Evolutionary conservation across 345 rosid genomes (phyloP).

Genomic region (Acer campestre): DNA sequence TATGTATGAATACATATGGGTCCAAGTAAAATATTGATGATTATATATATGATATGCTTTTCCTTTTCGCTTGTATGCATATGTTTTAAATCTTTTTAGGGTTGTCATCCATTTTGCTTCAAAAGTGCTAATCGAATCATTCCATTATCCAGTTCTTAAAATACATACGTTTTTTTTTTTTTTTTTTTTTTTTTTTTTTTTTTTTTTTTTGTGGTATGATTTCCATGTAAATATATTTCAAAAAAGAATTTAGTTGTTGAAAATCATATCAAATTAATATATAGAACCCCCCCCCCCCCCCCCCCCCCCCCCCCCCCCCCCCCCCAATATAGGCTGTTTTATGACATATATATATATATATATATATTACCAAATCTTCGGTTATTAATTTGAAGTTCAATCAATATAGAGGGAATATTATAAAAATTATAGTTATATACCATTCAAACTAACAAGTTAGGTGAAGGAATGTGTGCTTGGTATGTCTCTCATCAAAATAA

Average conservation of each 20-base stretch:
- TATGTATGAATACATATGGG: not conserved
- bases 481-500: no score
- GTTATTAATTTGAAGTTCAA: not conserved
- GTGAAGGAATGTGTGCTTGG: no score
- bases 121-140: slow-evolving; percentile 36
- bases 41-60: slow-evolving; percentile 9
- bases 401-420: not conserved
- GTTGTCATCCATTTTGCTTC: slow-evolving; percentile 35
- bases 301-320: no score
- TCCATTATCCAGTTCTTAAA: slow-evolving; percentile 21
- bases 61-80: slow-evolving; percentile 19
- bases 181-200: no score
- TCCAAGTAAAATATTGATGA: slow-evolving; percentile 17
- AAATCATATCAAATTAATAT: not conserved
- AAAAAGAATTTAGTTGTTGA: not conserved
- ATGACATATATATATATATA: not conserved
- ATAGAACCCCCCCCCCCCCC: no score
- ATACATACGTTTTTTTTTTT: not conserved
- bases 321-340: no score
- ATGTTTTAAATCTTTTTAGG: slow-evolving; percentile 26
- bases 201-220: no score
- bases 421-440: not conserved
- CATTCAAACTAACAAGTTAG: not conserved
- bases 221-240: not conserved
- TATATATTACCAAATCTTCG: no score